Percentiles rank a stretch among this genome's conserved stretches.
These are phyloP conservation scores for Curvularia spicifera DNA, from an alignment of 2,329 filamentous ascomycete species.

Conservation along the genomic window DNA sequence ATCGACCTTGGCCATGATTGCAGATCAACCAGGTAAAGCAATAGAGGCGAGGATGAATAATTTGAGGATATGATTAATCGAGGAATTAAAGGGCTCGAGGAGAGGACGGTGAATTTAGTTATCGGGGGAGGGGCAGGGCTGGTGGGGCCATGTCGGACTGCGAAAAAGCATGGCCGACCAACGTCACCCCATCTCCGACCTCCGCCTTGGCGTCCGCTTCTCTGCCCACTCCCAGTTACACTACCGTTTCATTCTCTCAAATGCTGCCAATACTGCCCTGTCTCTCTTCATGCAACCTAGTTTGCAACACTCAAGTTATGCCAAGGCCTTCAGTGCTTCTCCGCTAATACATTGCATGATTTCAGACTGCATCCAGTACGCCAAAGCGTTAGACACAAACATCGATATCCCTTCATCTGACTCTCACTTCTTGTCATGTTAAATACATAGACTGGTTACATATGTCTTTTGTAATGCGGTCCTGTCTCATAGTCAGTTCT, in stretches of 20 bases:
- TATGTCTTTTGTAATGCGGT: too few relatives aligned
- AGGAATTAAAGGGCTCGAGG: constrained; percentile 1
- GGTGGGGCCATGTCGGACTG: constrained; percentile 26
- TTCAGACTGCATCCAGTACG: too few relatives aligned
- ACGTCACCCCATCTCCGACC: constrained; percentile 28
- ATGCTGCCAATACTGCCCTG: not conserved
- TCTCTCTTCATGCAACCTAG: not conserved
- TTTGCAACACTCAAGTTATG: not conserved
- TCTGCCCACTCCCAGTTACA: not conserved
- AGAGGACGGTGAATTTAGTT: constrained; percentile 18
- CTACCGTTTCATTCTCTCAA: not conserved
- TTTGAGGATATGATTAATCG: not conserved
- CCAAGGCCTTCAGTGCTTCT: not conserved
- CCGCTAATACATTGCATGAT: too few relatives aligned
- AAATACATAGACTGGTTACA: too few relatives aligned
- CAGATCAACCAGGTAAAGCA: constrained; percentile 24
- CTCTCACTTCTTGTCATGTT: too few relatives aligned
- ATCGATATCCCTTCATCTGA: too few relatives aligned
- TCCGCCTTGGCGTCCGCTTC: not conserved
- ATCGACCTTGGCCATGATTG: constrained; percentile 69
- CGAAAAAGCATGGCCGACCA: constrained; percentile 23
- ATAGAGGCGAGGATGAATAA: not conserved
- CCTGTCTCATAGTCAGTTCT: not conserved
- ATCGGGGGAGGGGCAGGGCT: constrained; percentile 37
- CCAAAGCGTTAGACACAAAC: too few relatives aligned